phyloP scores from a whole-genome alignment of 495 filamentous ascomycete genomes.

The Polyplosphaeria fusca region DNA sequence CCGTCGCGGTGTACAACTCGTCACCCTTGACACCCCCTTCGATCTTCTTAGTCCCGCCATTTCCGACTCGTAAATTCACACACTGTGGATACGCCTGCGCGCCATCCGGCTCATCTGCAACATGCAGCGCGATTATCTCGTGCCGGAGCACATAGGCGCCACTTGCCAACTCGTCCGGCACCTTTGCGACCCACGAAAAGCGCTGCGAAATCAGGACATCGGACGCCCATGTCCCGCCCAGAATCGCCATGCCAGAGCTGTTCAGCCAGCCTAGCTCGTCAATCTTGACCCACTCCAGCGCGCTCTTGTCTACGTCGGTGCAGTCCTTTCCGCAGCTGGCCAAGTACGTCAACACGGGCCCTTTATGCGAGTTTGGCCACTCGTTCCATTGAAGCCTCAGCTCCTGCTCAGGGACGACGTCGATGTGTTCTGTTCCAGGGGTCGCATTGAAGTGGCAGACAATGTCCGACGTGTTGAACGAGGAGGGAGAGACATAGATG shows the following conservation, averaged over 20 bases:
- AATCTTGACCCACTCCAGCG: conserved; percentile 31
- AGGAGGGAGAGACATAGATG: conserved; percentile 13
- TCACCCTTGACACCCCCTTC: conserved; percentile 13
- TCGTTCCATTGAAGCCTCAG: conserved; percentile 26
- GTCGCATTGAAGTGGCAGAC: conserved; percentile 27
- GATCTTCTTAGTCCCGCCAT: conserved; percentile 13
- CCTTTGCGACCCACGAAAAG: conserved; percentile 21
- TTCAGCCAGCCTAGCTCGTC: conserved; percentile 53
- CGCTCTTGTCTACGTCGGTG: conserved; percentile 9
- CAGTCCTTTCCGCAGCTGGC: conserved; percentile 45
- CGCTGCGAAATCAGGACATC: conserved; percentile 21
- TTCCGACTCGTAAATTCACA: conserved; percentile 22
- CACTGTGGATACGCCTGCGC: conserved; percentile 31
- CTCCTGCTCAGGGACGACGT: conserved; percentile 12
- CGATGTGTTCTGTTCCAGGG: background rate
- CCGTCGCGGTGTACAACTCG: conserved; percentile 12
- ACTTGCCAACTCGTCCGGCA: conserved; percentile 13
- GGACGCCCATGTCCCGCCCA: conserved; percentile 19
- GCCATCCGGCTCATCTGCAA: conserved; percentile 9
- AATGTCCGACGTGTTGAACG: conserved; percentile 14
- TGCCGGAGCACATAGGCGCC: conserved; percentile 55
- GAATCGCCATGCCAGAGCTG: conserved; percentile 30
- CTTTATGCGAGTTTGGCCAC: conserved; percentile 28
- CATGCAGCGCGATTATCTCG: conserved; percentile 53
- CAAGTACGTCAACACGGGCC: conserved; percentile 32